A percentile compares a stretch with the other conserved stretches of the same genome.
phyloP scores from a whole-genome alignment of 345 rosid species.

The Eucalyptus melliodora region DNA sequence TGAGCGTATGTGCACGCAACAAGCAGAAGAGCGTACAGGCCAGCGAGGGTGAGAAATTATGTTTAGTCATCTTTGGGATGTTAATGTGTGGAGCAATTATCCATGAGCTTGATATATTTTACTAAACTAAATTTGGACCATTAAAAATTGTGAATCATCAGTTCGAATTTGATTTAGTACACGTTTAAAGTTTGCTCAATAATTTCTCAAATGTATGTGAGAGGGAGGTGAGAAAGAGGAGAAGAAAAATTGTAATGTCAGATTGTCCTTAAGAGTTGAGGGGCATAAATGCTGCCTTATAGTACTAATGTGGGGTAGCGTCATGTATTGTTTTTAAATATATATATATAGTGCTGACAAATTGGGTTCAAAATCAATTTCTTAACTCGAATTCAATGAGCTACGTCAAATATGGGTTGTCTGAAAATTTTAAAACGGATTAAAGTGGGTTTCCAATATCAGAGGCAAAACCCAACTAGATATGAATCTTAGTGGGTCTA shows the following conservation, averaged over 20 bases:
- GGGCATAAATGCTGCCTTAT: background rate
- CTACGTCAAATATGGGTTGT: background rate
- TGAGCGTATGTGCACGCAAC: background rate
- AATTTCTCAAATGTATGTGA: background rate
- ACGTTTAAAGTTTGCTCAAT: background rate
- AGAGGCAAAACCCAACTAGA: background rate
- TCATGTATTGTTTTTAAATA: background rate
- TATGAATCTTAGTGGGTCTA: background rate
- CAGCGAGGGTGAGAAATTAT: background rate
- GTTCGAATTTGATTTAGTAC: background rate
- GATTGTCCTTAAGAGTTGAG: background rate
- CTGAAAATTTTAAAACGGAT: background rate
- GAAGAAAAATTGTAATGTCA: background rate
- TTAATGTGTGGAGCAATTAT: background rate
- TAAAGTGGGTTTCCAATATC: background rate
- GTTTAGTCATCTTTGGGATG: no score
- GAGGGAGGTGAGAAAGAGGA: background rate
- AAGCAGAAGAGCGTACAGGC: background rate
- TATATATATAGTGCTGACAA: background rate
- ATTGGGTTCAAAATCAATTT: background rate
- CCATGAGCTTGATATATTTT: background rate
- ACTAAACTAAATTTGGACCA: background rate
- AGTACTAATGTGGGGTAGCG: background rate
- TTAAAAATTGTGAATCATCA: background rate
- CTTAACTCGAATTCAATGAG: background rate